Percentiles rank a stretch among this genome's conserved stretches.
phyloP scores from a whole-genome alignment of 495 filamentous ascomycete species.

The Aspergillus cavernicola region DNA sequence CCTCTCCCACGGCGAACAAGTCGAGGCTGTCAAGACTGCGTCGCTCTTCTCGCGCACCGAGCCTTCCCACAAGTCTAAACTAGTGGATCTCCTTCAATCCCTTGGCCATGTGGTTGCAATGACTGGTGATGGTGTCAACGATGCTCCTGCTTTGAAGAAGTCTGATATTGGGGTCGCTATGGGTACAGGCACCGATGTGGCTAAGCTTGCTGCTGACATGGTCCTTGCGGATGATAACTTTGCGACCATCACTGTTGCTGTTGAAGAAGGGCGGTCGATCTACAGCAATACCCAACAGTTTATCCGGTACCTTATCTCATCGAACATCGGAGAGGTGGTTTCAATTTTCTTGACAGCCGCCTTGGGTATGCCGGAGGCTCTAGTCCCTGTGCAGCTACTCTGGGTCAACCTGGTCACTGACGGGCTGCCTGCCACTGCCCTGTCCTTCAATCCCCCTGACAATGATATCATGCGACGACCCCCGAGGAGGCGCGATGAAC shows the following conservation, averaged over 20 bases:
- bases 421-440: constrained; percentile 90
- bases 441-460: constrained; percentile 96
- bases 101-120: constrained; percentile 95
- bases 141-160: constrained; percentile 97
- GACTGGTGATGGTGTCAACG: constrained; percentile 99
- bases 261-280: constrained; percentile 96
- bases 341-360: constrained; percentile 99
- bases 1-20: constrained; percentile 71
- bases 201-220: constrained; percentile 97
- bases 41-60: constrained; percentile 97
- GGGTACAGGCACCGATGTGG: constrained; percentile 97
- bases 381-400: constrained; percentile 94
- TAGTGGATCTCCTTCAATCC: constrained; percentile 94
- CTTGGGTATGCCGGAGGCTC: constrained; percentile 93
- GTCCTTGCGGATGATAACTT: constrained; percentile 99
- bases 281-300: constrained; percentile 99
- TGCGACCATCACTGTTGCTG: constrained; percentile 91
- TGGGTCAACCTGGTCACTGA: constrained; percentile 99
- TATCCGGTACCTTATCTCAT: constrained; percentile 97
- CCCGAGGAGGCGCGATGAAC: constrained; percentile 87
- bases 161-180: constrained; percentile 98
- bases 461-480: constrained; percentile 94
- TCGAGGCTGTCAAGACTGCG: constrained; percentile 78
- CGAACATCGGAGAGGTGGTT: constrained; percentile 98
- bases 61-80: constrained; percentile 88